Evolutionary conservation across 305 asterid genomes (phyloP), one percentile per base, ranked within the genome.

Genomic region (Fraxinus ornus): DNA sequence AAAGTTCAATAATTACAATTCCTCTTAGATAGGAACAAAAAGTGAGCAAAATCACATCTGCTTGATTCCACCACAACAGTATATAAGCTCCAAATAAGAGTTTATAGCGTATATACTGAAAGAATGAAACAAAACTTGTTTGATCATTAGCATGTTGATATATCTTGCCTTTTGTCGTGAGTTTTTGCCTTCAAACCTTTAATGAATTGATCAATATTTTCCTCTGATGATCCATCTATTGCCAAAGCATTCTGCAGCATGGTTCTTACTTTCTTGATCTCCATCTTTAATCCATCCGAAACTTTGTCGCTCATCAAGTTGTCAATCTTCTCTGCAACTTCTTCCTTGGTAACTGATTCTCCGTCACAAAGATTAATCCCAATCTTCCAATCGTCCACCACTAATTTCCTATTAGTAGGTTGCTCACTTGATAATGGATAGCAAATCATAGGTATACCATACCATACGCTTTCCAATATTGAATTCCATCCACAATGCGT

Each of bases 401-500:
- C 90, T 21, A 93, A 35, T 83, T 93, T 93, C 37, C 93, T 77
- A 30, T 89, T 93, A 2, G 87, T 81, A 2, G 92, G 90, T 33
- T 93, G 97, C 77, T 93, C 97, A 0, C 82, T 84, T 1, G 41
- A 41, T 13, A 93, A n/a, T 0, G 97, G 97, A 47, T 78, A 86
- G 28, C 97, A 91, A 2, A 93, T 81, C 90, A 91, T 78, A 0
- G 97, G 94, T 2, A 83, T 76, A 0, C 91, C 88, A 39, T 78
- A 81, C 95, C 95, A 93, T 4, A 90, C 84, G 30, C 94, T 91
- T 70, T 91, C 97, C 64, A 93, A 4, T 0, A 85, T 80, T 0
- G 97, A 93, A 72, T 93, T 93, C 94, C 95, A 93, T 22, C 97
- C 95, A 10, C 91, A 88, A 2, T 93, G 97, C 2, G 90, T 90